phyloP scores from a whole-genome alignment of 345 rosid genomes.

The Eutrema heterophyllum region DNA sequence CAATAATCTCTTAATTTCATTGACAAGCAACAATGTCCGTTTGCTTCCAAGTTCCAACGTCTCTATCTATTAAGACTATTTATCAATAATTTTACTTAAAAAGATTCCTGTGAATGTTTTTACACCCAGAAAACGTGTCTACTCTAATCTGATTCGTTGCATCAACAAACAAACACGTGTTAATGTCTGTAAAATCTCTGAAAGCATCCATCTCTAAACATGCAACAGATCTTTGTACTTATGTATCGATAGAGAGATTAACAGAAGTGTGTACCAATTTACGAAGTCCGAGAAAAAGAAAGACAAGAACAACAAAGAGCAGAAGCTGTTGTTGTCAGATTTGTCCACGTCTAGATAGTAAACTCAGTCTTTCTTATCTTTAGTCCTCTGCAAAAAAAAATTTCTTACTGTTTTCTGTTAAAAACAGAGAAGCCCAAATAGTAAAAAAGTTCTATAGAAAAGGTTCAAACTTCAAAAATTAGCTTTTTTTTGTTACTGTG shows the following conservation, averaged over 20 bases:
- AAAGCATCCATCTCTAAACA: slow-evolving; percentile 21
- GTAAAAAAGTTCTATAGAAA: slow-evolving; percentile 6
- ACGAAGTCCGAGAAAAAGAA: slow-evolving; percentile 18
- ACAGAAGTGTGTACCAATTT: slow-evolving; percentile 10
- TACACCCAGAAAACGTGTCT: slow-evolving; percentile 21
- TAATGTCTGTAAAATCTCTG: slow-evolving; percentile 7
- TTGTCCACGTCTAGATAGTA: slow-evolving; percentile 22
- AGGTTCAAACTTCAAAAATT: slow-evolving; percentile 18
- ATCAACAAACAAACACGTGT: slow-evolving; percentile 29
- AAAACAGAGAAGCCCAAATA: slow-evolving; percentile 7
- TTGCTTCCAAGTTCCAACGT: slow-evolving; percentile 20
- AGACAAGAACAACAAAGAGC: slow-evolving; percentile 28
- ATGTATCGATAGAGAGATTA: slow-evolving; percentile 13
- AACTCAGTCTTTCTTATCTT: slow-evolving; percentile 32
- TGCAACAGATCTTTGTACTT: slow-evolving; percentile 22
- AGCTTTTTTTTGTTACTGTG: background rate
- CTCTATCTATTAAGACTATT: background rate
- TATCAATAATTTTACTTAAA: background rate
- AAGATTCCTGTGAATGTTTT: slow-evolving; percentile 28
- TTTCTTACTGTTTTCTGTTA: slow-evolving; percentile 23
- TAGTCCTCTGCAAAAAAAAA: slow-evolving; percentile 12
- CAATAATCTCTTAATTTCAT: background rate
- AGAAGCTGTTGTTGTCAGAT: slow-evolving; percentile 28
- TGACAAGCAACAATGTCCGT: slow-evolving; percentile 10
- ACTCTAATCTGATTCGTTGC: slow-evolving; percentile 14